Percentiles rank a stretch among this genome's conserved stretches.
Evolutionary conservation across 2,329 filamentous ascomycete species (phyloP).

Genomic region (Colletotrichum sp.): DNA sequence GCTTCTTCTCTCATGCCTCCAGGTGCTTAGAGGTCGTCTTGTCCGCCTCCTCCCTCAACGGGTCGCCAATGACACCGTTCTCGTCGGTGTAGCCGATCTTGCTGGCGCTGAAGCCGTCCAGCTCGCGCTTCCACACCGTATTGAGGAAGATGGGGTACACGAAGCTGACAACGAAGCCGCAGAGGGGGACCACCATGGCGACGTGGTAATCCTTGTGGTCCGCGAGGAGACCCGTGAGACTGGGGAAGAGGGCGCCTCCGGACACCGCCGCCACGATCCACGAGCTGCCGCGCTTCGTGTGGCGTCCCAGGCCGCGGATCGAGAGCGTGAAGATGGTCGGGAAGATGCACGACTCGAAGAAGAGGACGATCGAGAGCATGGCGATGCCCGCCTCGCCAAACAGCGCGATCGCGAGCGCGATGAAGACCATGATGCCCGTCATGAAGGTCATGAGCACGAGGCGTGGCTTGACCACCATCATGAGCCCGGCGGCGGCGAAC

Average conservation of each 20-base stretch:
- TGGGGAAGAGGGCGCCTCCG: constrained; percentile 6
- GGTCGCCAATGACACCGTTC: constrained; percentile 9
- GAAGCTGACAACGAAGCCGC: constrained; percentile 61
- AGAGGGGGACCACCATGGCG: constrained; percentile 70
- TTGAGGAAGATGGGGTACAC: constrained; percentile 67
- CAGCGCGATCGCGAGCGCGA: constrained; percentile 56
- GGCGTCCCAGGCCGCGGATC: constrained; percentile 60
- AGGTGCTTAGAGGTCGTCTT: constrained; percentile 13
- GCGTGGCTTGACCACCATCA: constrained; percentile 61
- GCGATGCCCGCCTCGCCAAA: constrained; percentile 55
- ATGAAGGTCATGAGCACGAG: constrained; percentile 60
- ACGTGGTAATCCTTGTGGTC: constrained; percentile 28
- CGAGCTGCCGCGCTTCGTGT: constrained; percentile 59
- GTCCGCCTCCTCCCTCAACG: not conserved
- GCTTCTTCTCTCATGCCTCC: not conserved
- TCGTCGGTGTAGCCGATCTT: constrained; percentile 13
- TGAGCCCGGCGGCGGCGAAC: constrained; percentile 60
- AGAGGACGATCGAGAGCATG: constrained; percentile 60
- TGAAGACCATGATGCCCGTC: constrained; percentile 57
- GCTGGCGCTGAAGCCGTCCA: constrained; percentile 14
- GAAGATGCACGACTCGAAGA: constrained; percentile 64
- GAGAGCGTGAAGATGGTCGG: constrained; percentile 61
- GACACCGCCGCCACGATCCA: constrained; percentile 9
- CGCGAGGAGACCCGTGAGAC: constrained; percentile 3
- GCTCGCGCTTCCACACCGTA: constrained; percentile 21